Conservation (phyloP, 345 rosid genomes). For the Salix dunnii region DNA sequence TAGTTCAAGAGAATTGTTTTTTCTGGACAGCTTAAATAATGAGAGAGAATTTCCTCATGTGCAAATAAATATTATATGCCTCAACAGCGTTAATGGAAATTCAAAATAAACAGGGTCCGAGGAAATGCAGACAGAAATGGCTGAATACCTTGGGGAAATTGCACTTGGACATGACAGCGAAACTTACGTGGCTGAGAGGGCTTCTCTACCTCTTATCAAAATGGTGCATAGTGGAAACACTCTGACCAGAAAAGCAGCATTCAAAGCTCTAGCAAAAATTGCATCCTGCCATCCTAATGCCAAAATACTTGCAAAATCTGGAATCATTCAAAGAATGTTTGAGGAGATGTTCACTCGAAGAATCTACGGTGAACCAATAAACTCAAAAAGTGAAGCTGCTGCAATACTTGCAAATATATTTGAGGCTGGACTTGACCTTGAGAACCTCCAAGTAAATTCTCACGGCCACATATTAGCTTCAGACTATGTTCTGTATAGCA, state of each 20-base stretch:
- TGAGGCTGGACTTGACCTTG: conserved; percentile 63
- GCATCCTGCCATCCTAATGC: conserved; percentile 63
- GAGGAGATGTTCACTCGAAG: conserved; percentile 69
- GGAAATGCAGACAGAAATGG: conserved; percentile 68
- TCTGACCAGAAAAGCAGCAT: conserved; percentile 51
- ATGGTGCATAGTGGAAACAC: conserved; percentile 61
- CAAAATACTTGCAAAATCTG: conserved; percentile 51
- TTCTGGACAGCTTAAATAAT: background rate
- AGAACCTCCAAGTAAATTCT: conserved; percentile 45
- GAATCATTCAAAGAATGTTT: conserved; percentile 54
- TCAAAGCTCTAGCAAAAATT: conserved; percentile 66
- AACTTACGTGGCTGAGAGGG: conserved; percentile 62
- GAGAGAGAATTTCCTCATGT: background rate
- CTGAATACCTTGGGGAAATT: conserved; percentile 61
- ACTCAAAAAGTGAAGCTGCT: conserved; percentile 67
- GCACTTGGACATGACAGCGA: conserved; percentile 54
- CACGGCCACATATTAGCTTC: conserved; percentile 66
- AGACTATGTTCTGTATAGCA: conserved; percentile 61
- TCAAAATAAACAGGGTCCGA: conserved; percentile 48
- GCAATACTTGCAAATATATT: conserved; percentile 69
- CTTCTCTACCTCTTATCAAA: conserved; percentile 52
- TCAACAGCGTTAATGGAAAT: background rate
- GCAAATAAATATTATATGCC: background rate
- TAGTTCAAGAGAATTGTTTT: background rate
- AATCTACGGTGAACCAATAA: conserved; percentile 47